Percentiles rank a stretch among this genome's conserved stretches.
Evolutionary conservation across 116 monocot genomes (phyloP).

Genomic region (Trichopus zeylanicus): DNA sequence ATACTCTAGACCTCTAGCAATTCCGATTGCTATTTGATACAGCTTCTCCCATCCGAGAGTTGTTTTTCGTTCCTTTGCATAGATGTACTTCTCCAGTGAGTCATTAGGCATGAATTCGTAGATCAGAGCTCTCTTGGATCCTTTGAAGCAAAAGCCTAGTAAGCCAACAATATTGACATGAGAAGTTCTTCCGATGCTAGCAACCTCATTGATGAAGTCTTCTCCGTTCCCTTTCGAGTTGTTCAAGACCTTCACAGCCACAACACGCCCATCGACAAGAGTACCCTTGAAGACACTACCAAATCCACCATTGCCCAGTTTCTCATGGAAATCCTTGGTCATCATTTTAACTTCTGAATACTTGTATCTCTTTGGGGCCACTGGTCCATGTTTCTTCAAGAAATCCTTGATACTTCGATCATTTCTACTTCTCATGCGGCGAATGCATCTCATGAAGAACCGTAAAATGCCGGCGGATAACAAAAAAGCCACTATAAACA

Average conservation of each 20-base stretch:
- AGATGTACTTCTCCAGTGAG: conserved; percentile 63
- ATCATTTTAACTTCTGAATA: conserved; percentile 4
- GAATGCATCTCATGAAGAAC: too few relatives aligned
- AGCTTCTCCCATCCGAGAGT: conserved; percentile 31
- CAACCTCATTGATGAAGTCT: conserved; percentile 71
- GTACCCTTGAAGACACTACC: conserved; percentile 19
- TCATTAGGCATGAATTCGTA: conserved; percentile 70
- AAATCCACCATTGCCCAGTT: conserved; percentile 12
- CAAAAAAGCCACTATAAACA: too few relatives aligned
- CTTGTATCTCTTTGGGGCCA: conserved; percentile 2
- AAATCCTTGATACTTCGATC: background rate
- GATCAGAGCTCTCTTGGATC: conserved; percentile 53
- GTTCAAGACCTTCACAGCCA: conserved; percentile 71
- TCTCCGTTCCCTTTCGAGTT: conserved; percentile 42
- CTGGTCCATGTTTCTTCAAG: background rate
- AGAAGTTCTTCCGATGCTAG: conserved; percentile 47
- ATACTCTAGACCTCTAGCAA: conserved; percentile 51
- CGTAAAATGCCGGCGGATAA: too few relatives aligned
- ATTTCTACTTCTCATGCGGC: background rate
- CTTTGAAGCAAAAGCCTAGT: conserved; percentile 49
- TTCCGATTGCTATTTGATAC: conserved; percentile 51
- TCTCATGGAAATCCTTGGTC: background rate
- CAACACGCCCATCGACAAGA: conserved; percentile 45
- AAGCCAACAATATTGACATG: conserved; percentile 59
- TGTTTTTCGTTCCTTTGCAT: conserved; percentile 11